Percentiles rank a stretch among this genome's conserved stretches.
These are phyloP conservation scores for Tetracladium marchalianum DNA, from an alignment of 495 filamentous ascomycete genomes.

Conservation along the genomic window DNA sequence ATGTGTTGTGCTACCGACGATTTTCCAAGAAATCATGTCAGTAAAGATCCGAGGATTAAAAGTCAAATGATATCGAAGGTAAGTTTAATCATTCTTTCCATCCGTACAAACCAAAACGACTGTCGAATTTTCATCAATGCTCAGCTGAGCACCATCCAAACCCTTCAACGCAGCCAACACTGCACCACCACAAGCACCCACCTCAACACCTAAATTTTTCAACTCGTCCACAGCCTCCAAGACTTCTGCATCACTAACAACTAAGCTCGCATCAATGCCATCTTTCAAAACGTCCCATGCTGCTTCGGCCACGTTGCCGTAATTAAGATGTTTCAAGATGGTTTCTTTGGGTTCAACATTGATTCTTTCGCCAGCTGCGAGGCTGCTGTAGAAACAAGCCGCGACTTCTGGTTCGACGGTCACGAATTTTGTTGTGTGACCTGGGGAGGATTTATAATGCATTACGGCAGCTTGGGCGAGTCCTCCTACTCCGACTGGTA, in stretches of 20 bases:
- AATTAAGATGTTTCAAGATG: slow-evolving; percentile 54
- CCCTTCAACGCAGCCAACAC: slow-evolving; percentile 39
- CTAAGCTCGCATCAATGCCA: slow-evolving; percentile 42
- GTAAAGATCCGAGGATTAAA: too few species aligned
- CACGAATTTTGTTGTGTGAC: slow-evolving; percentile 24
- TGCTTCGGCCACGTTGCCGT: slow-evolving; percentile 46
- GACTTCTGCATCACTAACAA: slow-evolving; percentile 41
- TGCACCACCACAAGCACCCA: slow-evolving; percentile 52
- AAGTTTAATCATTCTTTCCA: slow-evolving; percentile 17
- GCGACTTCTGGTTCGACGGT: slow-evolving; percentile 51
- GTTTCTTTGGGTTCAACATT: slow-evolving; percentile 37
- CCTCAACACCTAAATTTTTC: slow-evolving; percentile 26
- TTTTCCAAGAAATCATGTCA: too few species aligned
- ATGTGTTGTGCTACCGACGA: too few species aligned
- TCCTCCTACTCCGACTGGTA: slow-evolving; percentile 50
- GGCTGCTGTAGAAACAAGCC: slow-evolving; percentile 39
- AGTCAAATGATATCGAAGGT: too few species aligned
- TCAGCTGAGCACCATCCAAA: slow-evolving; percentile 19
- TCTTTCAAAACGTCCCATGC: slow-evolving; percentile 45
- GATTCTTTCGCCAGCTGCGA: slow-evolving; percentile 30
- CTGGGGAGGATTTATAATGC: slow-evolving; percentile 37
- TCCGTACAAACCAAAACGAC: slow-evolving; percentile 44
- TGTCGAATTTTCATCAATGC: slow-evolving; percentile 26
- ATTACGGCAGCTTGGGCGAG: slow-evolving; percentile 43
- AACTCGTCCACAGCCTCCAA: slow-evolving; percentile 39